A percentile compares a stretch with the other conserved stretches of the same genome.
Evolutionary conservation across 495 filamentous ascomycete species (phyloP).

Genomic region (Aspergillus saccharolyticus): DNA sequence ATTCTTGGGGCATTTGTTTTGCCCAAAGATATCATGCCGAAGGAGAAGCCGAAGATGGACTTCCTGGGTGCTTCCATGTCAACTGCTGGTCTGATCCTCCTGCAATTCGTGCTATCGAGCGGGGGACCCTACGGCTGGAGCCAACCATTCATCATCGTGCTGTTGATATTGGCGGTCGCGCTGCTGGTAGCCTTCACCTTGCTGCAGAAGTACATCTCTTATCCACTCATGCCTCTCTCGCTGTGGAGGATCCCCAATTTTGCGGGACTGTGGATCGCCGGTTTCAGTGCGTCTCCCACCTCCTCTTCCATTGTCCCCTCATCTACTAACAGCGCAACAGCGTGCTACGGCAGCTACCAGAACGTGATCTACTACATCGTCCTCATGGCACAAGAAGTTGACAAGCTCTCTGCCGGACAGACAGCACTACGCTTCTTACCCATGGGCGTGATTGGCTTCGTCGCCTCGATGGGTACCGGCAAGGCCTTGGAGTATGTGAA

Average conservation of each 20-base stretch:
- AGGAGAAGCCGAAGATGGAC: conserved; percentile 27
- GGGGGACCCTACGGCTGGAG: conserved; percentile 43
- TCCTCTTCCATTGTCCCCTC: neutral
- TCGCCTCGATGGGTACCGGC: conserved; percentile 32
- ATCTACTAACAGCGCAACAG: conserved; percentile 19
- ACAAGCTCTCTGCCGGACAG: conserved; percentile 27
- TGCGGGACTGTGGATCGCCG: conserved; percentile 34
- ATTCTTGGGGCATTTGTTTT: conserved; percentile 30
- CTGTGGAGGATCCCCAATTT: conserved; percentile 36
- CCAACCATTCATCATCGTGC: conserved; percentile 40
- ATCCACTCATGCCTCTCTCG: conserved; percentile 32
- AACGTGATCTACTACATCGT: conserved; percentile 40
- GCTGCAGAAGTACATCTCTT: conserved; percentile 29
- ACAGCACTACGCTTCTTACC: conserved; percentile 34
- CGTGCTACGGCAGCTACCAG: conserved; percentile 36
- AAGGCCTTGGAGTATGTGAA: conserved; percentile 34
- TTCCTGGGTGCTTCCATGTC: conserved; percentile 31
- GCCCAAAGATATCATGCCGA: conserved; percentile 21
- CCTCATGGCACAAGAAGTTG: conserved; percentile 32
- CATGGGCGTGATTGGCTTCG: conserved; percentile 34
- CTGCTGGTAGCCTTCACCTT: conserved; percentile 37
- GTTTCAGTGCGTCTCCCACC: conserved; percentile 27
- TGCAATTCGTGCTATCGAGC: conserved; percentile 37
- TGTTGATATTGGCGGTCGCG: conserved; percentile 37
- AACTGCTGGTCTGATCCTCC: conserved; percentile 30